A percentile compares a stretch with the other conserved stretches of the same genome.
Conservation (phyloP, 805 yeast species). For the Nakazawaea pomicola region DNA sequence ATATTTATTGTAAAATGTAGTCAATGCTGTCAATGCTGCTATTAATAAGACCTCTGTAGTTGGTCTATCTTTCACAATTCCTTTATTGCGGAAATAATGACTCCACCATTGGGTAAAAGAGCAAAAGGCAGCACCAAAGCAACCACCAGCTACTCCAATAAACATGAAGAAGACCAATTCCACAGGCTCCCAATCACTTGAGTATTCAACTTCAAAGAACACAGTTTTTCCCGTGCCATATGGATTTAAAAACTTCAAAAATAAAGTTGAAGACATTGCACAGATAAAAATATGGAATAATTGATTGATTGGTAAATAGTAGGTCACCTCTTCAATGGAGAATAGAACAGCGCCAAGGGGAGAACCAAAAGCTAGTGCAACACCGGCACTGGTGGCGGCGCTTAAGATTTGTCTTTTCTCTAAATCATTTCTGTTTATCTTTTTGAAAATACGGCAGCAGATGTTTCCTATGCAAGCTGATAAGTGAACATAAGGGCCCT, state of each 20-base stretch:
- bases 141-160: slow-evolving; percentile 49
- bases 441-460: slow-evolving; percentile 39
- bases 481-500: slow-evolving; percentile 59
- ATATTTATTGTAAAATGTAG: slow-evolving; percentile 44
- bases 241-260: slow-evolving; percentile 48
- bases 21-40: slow-evolving; percentile 38
- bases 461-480: slow-evolving; percentile 57
- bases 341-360: slow-evolving; percentile 58
- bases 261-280: slow-evolving; percentile 48
- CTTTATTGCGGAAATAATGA: slow-evolving; percentile 28
- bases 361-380: slow-evolving; percentile 56
- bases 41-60: slow-evolving; percentile 39
- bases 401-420: slow-evolving; percentile 48
- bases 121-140: slow-evolving; percentile 47
- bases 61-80: slow-evolving; percentile 33
- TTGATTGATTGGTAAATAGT: slow-evolving; percentile 49
- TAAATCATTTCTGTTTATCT: slow-evolving; percentile 42
- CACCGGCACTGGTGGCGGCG: slow-evolving; percentile 56
- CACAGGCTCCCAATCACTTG: slow-evolving; percentile 45
- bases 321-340: slow-evolving; percentile 51
- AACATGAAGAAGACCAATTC: slow-evolving; percentile 41
- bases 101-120: slow-evolving; percentile 44
- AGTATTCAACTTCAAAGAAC: slow-evolving; percentile 44
- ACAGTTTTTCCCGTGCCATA: slow-evolving; percentile 58
- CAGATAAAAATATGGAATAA: slow-evolving; percentile 51